These are phyloP conservation scores for Diaporthe humulicola DNA, from an alignment of 2,329 filamentous ascomycete genomes.

Conservation along the genomic window DNA sequence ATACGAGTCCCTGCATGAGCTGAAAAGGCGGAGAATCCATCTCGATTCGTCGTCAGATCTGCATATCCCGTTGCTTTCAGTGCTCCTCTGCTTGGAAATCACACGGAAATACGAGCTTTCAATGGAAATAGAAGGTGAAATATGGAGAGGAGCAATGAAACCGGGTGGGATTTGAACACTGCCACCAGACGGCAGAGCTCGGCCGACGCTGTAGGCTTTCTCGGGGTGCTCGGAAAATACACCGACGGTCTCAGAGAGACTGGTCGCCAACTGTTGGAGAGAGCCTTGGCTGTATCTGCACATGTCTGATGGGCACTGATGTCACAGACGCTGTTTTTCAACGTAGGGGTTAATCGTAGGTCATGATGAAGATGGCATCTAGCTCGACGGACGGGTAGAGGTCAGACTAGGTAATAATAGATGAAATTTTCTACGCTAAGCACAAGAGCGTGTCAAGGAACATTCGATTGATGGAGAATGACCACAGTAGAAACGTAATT, in stretches of 20 bases:
- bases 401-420: neutral
- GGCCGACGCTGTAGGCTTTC: slow-evolving; percentile 5
- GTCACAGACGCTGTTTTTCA: neutral
- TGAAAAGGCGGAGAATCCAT: neutral
- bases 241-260: neutral
- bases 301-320: neutral
- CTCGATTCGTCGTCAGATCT: neutral
- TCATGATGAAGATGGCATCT: too few species aligned
- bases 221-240: slow-evolving; percentile 15
- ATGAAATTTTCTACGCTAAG: neutral
- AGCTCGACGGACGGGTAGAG: too few species aligned
- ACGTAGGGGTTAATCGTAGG: neutral
- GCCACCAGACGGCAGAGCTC: neutral
- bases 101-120: neutral
- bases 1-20: neutral
- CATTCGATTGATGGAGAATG: neutral
- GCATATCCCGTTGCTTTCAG: neutral
- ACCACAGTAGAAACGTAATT: neutral
- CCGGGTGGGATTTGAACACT: neutral
- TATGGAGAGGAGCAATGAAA: slow-evolving; percentile 2
- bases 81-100: neutral
- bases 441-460: neutral
- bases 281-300: neutral
- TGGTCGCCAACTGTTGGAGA: neutral
- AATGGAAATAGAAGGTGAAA: neutral